Conservation (phyloP, 805 yeast species). For the Lipomyces kockii region DNA sequence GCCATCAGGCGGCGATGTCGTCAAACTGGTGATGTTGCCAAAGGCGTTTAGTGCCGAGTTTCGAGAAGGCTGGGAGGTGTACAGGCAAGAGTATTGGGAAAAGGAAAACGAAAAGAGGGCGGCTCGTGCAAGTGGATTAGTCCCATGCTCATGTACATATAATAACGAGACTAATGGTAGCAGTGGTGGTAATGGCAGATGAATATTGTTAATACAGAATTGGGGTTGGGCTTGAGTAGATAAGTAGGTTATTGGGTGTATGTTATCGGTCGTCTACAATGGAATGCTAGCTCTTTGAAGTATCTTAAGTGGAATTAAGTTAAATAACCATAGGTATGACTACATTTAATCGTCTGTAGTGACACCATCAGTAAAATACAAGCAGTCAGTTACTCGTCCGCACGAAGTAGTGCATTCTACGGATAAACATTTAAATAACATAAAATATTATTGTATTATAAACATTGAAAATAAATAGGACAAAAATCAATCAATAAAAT, state of each 20-base stretch:
- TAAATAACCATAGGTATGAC: neutral
- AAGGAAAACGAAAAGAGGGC: constrained; percentile 59
- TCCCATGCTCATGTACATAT: constrained; percentile 28
- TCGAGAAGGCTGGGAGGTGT: constrained; percentile 93
- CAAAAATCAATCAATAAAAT: neutral
- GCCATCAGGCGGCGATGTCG: constrained; percentile 67
- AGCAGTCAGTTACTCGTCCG: no score
- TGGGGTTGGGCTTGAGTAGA: neutral
- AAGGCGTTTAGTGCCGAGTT: constrained; percentile 80
- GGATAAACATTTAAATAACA: neutral
- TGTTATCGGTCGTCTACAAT: neutral
- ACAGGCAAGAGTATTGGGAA: constrained; percentile 91
- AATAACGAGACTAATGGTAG: constrained; percentile 3
- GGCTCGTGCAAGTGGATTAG: constrained; percentile 28
- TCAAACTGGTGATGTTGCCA: constrained; percentile 79
- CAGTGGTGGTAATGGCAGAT: neutral
- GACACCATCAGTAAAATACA: no score
- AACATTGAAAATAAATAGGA: constrained; percentile 5
- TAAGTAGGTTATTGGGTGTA: no score
- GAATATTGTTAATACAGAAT: neutral
- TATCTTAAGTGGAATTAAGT: neutral
- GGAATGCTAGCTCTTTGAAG: neutral
- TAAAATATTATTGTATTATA: constrained; percentile 3
- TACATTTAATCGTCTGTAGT: neutral
- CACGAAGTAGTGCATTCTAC: no score